Base-by-base conservation (phyloP, 2,329 filamentous ascomycete genomes). In the Tympanopsis confertula region DNA sequence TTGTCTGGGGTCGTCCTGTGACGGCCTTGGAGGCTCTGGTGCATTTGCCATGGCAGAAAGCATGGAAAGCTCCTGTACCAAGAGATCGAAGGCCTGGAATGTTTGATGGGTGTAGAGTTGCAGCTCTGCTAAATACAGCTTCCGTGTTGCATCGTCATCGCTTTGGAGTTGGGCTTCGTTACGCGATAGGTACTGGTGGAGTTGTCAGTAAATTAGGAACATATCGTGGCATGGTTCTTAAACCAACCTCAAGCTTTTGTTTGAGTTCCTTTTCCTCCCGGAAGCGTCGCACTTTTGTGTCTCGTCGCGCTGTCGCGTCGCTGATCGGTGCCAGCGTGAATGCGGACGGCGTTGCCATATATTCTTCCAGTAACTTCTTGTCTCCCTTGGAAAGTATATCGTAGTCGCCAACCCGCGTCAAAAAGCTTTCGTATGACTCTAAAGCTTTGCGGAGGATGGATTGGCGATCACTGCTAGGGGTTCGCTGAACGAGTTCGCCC, bases 241-340 rank as follows among this genome's bases (percentile, higher is more conserved):
- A 33, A 33, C 30, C 10, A 33, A 33, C 30, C 30, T 33, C 30
- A 7, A 33, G 30, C 15, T 18, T 13, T 17, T 33, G 30, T 33
- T 33, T 33, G 10, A 33, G 30, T 18, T 33, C 30, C 15, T 33
- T 33, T 18, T 33, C 30, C 30, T 33, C 30, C 30, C 30, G 7
- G 17, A 33, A 33, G 7, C 30, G 10, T 18, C 10, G 17, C 17
- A 33, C 12, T 18, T 33, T 33, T 15, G 15, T 15, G 10, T 33
- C 30, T 33, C 30, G 10, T 10, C 30, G 30, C 7, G 30, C 17
- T 10, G 30, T 15, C 7, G 30, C 10, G 17, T 33, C 30, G 15
- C 17, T 33, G 7, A 18, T 33, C 30, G 30, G 30, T 13, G 30
- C 17, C 30, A 33, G 15, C 15, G 30, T 12, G 30, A 33, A 33